Evolutionary conservation across 2,329 filamentous ascomycete genomes (phyloP).

Genomic region (Epichloe brachyelytri): DNA sequence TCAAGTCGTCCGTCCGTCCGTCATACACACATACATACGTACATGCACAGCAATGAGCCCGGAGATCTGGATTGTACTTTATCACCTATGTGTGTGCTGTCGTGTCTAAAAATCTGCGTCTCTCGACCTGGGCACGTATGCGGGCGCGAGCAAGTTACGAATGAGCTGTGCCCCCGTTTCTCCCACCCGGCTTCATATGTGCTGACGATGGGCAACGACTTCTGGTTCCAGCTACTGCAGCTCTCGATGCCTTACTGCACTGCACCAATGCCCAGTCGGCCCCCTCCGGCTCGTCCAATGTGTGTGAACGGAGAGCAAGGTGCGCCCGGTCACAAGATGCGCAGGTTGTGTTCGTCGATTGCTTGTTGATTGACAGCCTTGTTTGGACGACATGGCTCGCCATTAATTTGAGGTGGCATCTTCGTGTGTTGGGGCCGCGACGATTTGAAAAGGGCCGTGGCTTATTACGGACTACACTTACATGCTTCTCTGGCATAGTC

Average conservation of each 20-base stretch:
- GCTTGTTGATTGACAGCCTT: neutral
- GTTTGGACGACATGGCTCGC: neutral
- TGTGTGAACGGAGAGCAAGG: neutral
- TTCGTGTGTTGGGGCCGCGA: no score
- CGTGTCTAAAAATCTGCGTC: neutral
- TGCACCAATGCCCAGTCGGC: conserved; percentile 5
- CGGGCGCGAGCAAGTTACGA: neutral
- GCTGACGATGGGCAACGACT: neutral
- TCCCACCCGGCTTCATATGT: conserved; percentile 2
- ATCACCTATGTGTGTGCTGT: neutral
- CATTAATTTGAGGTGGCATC: no score
- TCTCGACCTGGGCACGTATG: neutral
- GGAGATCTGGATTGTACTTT: conserved; percentile 6
- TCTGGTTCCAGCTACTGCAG: conserved; percentile 9
- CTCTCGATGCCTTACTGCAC: conserved; percentile 5
- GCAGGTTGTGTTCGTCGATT: neutral
- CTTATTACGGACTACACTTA: no score
- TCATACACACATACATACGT: neutral
- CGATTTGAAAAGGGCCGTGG: no score
- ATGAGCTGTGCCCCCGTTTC: neutral
- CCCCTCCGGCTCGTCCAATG: neutral
- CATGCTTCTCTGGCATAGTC: no score
- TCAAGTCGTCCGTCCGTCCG: neutral
- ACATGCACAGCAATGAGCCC: neutral
- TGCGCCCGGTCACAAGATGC: neutral